These are phyloP conservation scores for Macrophomina tecta DNA, from an alignment of 2,329 filamentous ascomycete species.

Conservation along the genomic window DNA sequence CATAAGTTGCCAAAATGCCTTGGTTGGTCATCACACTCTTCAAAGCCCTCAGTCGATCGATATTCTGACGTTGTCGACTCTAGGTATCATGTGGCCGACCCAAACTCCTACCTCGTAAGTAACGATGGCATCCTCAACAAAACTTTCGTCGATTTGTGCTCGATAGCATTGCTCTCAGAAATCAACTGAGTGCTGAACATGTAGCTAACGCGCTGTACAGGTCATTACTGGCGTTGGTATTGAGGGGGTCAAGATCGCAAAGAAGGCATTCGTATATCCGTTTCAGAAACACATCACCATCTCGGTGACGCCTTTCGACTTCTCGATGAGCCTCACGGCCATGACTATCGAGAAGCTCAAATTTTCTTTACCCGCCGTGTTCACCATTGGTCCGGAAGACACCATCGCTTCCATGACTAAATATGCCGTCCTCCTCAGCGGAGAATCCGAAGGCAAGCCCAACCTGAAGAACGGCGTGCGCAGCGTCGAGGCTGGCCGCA, in stretches of 20 bases:
- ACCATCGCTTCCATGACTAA: conserved; percentile 74
- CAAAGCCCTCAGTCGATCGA: not conserved
- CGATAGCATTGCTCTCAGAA: not conserved
- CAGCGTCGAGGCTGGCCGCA: conserved; percentile 52
- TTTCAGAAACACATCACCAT: conserved; percentile 50
- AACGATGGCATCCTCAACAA: not conserved
- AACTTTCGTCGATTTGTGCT: too few relatives aligned
- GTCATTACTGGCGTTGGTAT: conserved; percentile 81
- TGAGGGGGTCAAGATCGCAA: conserved; percentile 75
- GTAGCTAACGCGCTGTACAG: not conserved
- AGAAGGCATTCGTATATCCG: conserved; percentile 60
- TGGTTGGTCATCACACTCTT: not conserved
- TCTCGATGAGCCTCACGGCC: conserved; percentile 80
- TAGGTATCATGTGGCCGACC: conserved; percentile 70
- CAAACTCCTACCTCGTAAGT: conserved; percentile 77
- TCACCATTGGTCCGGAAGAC: conserved; percentile 83
- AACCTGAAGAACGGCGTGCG: conserved; percentile 43
- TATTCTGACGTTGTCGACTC: not conserved
- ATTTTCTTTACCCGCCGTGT: conserved; percentile 81
- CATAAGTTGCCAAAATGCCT: not conserved
- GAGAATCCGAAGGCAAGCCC: conserved; percentile 55
- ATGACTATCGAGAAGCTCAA: conserved; percentile 91
- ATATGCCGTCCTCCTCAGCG: conserved; percentile 80
- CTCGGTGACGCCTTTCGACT: conserved; percentile 77
- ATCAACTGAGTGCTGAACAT: not conserved